Evolutionary conservation across 768 basidiomycete genomes (phyloP).

Genomic region (Sistotremastrum suecicum): DNA sequence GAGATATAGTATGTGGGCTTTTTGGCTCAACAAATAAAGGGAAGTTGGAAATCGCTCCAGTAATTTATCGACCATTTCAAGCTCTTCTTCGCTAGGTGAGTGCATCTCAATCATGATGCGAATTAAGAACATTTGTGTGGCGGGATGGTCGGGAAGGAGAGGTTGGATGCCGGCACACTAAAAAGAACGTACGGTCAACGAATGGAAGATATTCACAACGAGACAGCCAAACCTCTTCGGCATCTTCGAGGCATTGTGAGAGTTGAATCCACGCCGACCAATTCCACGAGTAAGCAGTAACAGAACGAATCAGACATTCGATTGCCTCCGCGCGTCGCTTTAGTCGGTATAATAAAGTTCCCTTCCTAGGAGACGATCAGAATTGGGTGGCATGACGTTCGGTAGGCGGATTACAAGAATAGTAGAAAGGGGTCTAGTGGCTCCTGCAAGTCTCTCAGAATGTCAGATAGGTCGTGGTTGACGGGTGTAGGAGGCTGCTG

Average conservation of each 20-base stretch:
- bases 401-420: slow-evolving; percentile 47
- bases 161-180: slow-evolving; percentile 29
- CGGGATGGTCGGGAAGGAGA: slow-evolving; percentile 35
- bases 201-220: slow-evolving; percentile 8
- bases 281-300: slow-evolving; percentile 76
- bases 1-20: slow-evolving; percentile 81
- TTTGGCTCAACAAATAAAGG: slow-evolving; percentile 71
- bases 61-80: slow-evolving; percentile 68
- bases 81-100: slow-evolving; percentile 75
- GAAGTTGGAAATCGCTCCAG: slow-evolving; percentile 49
- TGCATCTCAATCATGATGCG: slow-evolving; percentile 84
- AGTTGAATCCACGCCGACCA: slow-evolving; percentile 89
- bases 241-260: slow-evolving; percentile 64
- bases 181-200: slow-evolving; percentile 14
- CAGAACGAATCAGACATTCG: slow-evolving; percentile 62
- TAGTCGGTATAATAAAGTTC: slow-evolving; percentile 67
- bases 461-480: slow-evolving; percentile 39
- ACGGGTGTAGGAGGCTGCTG: slow-evolving; percentile 55
- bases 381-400: slow-evolving; percentile 3
- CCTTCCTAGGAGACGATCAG: slow-evolving; percentile 40
- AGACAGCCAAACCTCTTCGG: slow-evolving; percentile 59
- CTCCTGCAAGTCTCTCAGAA: slow-evolving; percentile 46
- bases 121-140: slow-evolving; percentile 67
- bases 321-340: slow-evolving; percentile 77
- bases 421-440: slow-evolving; percentile 67